Evolutionary conservation across 345 rosid species (phyloP), one percentile per base, ranked within the genome.

Genomic region (Rhodamnia argentea): DNA sequence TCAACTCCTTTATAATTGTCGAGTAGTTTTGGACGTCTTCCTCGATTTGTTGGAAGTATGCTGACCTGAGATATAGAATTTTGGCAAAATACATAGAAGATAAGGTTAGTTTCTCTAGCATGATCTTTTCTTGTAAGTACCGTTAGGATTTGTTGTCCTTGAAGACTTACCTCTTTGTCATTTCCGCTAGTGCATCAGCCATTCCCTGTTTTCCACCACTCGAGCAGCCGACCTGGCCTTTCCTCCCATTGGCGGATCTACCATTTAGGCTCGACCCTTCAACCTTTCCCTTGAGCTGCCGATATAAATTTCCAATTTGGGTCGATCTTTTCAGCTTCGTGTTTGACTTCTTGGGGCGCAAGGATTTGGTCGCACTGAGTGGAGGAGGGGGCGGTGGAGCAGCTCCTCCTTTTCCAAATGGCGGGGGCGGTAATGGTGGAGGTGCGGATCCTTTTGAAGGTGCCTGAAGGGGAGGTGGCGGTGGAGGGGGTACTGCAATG

Each of bases 131-230:
- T 70, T 70, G 47, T 37, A 9, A 70, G 10, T 37, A 70, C 47
- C 3, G 24, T 9, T 32, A 32, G 78, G 78, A 70, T 70, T 37
- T 70, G 22, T 70, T 23, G 13, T 37, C 78, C 6, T 32, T 58
- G 9, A 26, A 37, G 52, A 51, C 55, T 52, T 87, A 92, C 94
- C 98, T 94, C 90, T 93, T 96, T 52, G 99, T 95, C 89, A 94
- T 96, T 92, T 97, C 99, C 57, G 98, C 97, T 15, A 97, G 92
- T 57, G 99, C 99, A 91, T 96, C 99, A 54, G 99, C 98, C 98
- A 97, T 94, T 88, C 98, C 99, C 92, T 96, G 96, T 87, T 96
- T 94, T 74, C 95, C 98, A 78, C 93, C 90, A 6, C 85, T 58
- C 0, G 89, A 32, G 81, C 85, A 84, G 3, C 74, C 88, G n/a